Evolutionary conservation across 352 stramenopile species (phyloP), one percentile per base, ranked within the genome.

Genomic region (Pythium monospermum): DNA sequence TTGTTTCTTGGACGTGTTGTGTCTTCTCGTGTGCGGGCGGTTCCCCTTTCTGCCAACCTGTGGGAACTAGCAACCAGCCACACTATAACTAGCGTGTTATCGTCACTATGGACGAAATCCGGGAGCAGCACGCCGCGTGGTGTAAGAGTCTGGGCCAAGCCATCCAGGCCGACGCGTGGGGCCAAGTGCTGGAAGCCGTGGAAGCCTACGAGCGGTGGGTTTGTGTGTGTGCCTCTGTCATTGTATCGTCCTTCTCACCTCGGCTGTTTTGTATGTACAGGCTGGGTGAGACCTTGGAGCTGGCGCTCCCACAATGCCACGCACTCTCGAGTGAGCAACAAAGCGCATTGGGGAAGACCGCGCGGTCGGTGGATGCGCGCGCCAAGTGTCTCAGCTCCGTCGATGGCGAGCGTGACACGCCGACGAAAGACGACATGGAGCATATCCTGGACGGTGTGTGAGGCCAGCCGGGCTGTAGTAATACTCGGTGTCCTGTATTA

Each of bases 101-200:
- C 7, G 30, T 35, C n/a, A 49, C 57, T 12, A 76, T 76, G 69
- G 71, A 80, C 15, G 58, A 77, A 41, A 57, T 83, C 12, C 40
- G 61, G 48, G 75, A 80, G 55, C 61, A 74, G 21, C 75, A 86
- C 48, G 54, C 64, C 2, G 49, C 58, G 18, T 89, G 77, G 77
- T 78, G 66, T 61, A 69, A 71, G 53, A 69, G 64, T 44, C 61
- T 89, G 47, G 63, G 80, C 51, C 61, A 69, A 31, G 77, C 75
- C 2, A 65, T 89, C 25, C 61, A 89, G 57, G 78, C 74, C 5
- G 77, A 89, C 45, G 66, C 59, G 22, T 85, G 75, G 75, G 77
- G 75, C 6, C 77, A 89, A 49, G 69, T 89, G 30, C 48, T 87
- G n/a, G 77, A 89, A 42, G 75, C 77, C 3, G 75, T 89, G n/a